Evolutionary conservation across 1,284 basidiomycete genomes (phyloP).

Genomic region (Cutaneotrichosporon dermatis): DNA sequence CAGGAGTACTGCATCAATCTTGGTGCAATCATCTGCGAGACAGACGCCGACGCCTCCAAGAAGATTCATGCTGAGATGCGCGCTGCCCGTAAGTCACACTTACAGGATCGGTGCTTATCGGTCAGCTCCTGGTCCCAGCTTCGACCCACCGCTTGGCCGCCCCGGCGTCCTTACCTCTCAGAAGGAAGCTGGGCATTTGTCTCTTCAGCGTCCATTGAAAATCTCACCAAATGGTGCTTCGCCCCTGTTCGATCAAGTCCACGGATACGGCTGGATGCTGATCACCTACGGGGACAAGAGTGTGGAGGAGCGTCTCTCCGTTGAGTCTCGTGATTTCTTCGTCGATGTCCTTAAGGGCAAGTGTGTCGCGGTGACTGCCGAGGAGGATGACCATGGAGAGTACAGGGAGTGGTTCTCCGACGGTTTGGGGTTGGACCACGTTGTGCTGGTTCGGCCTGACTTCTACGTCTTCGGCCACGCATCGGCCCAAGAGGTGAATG

Average conservation of each 20-base stretch:
- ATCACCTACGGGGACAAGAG: conserved; percentile 2
- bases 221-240: neutral
- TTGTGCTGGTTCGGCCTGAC: conserved; percentile 11
- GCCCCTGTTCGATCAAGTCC: conserved; percentile 6
- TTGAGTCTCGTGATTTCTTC: neutral
- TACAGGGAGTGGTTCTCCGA: conserved; percentile 11
- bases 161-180: conserved; percentile 13
- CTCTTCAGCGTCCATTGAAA: conserved; percentile 3
- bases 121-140: neutral
- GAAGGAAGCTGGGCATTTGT: conserved; percentile 8
- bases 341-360: neutral
- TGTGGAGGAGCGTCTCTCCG: neutral
- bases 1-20: conserved; percentile 14
- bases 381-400: conserved; percentile 6
- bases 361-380: neutral
- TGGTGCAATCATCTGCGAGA: conserved; percentile 23
- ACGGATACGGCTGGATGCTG: conserved; percentile 17
- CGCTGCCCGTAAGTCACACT: neutral
- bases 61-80: conserved; percentile 7
- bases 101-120: neutral
- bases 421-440: neutral
- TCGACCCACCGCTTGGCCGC: conserved; percentile 12
- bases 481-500: neutral
- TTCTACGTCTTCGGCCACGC: conserved; percentile 17
- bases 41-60: conserved; percentile 14